phyloP scores from a whole-genome alignment of 2,329 filamentous ascomycete species.

The Talaromyces sp. region DNA sequence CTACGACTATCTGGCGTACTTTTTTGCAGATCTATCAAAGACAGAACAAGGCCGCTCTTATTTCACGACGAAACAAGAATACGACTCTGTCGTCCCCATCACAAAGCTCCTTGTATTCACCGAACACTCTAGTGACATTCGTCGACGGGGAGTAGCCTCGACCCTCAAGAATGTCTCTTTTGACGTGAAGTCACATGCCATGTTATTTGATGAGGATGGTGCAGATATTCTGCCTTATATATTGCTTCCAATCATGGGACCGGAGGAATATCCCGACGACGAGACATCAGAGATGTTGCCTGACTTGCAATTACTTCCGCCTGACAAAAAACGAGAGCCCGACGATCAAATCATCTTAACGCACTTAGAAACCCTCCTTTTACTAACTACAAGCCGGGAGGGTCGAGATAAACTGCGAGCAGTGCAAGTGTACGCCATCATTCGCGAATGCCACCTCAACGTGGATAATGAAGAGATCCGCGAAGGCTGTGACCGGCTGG shows the following conservation, averaged over 20 bases:
- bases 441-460: slow-evolving; percentile 77
- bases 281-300: slow-evolving; percentile 83
- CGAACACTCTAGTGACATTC: slow-evolving; percentile 76
- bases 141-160: slow-evolving; percentile 88
- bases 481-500: slow-evolving; percentile 82
- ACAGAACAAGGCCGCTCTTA: slow-evolving; percentile 70
- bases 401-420: slow-evolving; percentile 70
- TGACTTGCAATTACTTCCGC: slow-evolving; percentile 82
- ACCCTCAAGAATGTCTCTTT: slow-evolving; percentile 95
- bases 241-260: slow-evolving; percentile 79
- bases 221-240: slow-evolving; percentile 85
- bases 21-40: slow-evolving; percentile 90
- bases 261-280: slow-evolving; percentile 82
- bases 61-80: slow-evolving; percentile 67
- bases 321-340: slow-evolving; percentile 80
- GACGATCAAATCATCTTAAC: slow-evolving; percentile 75
- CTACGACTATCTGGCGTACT: slow-evolving; percentile 89
- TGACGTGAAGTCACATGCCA: slow-evolving; percentile 66
- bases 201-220: slow-evolving; percentile 58
- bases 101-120: slow-evolving; percentile 94
- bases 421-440: slow-evolving; percentile 81
- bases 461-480: slow-evolving; percentile 74
- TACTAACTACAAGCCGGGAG: slow-evolving; percentile 73
- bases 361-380: slow-evolving; percentile 80
- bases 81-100: slow-evolving; percentile 80